Base-by-base conservation (phyloP, 192 early-diverging fungal species). In the Entomortierella chlamydospora region DNA sequence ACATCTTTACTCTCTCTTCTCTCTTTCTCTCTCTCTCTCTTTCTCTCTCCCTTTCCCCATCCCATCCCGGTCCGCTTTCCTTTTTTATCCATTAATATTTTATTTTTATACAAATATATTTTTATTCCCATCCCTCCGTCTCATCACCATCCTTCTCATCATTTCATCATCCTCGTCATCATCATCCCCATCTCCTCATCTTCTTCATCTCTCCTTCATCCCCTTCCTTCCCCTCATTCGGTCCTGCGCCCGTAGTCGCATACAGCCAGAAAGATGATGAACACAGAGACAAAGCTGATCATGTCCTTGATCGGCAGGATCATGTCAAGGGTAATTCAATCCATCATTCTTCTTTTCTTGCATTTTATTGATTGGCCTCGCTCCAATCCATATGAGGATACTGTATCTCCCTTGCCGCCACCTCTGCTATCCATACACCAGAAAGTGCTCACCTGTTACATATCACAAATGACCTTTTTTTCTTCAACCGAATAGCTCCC, bases 301-400 rank as follows among this genome's bases (percentile, higher is more conserved):
- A 23, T 78, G 39, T 78, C 74, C 20, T 31, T 78, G 49, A 68
- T 78, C 45, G 39, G 61, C 51, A 78, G 74, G 67, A 78, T 78
- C 61, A 78, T 78, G 37, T 33, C 66, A 29, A 69, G 56, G 67
- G 74, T 78, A 78, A 59, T 23, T 25, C 22, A 10, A 34, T 15
- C 6, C 28, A 25, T 23, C 25, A 28, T 47, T 31, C n/a, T n/a
- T 39, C 3, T 15, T 20, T 5, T n/a, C 57, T 10, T 37, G 10
- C 4, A 7, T 7, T 37, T 37, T 10, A 37, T 37, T 37, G 5
- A 37, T 37, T 10, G 4, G 4, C 10, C 4, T 39, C 57, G 20
- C 34, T 12, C n/a, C 8, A 23, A 33, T 39, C 31, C 11, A 22
- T 25, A 51, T 51, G 18, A 51, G n/a, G 4, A 51, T 8, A 3